Evolutionary conservation across 2,329 filamentous ascomycete genomes (phyloP).

Genomic region (Pseudogymnoascus sp.): DNA sequence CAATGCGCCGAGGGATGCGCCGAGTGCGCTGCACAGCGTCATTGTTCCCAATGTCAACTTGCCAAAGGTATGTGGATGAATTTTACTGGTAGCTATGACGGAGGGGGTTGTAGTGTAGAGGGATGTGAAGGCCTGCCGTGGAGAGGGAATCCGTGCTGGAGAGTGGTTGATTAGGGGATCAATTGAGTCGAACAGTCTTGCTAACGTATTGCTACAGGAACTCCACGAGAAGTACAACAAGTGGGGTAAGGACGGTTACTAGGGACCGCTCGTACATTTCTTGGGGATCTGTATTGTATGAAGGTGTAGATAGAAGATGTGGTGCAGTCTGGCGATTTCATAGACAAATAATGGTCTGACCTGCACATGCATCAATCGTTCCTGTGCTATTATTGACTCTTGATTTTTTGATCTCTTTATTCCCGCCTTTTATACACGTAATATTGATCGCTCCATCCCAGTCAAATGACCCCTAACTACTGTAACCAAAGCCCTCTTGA

Average conservation of each 20-base stretch:
- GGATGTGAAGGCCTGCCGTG: not conserved
- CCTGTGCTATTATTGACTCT: not conserved
- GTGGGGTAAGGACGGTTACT: constrained; percentile 92
- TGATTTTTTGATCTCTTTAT: not conserved
- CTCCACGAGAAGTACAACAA: constrained; percentile 99
- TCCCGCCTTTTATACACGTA: constrained; percentile 5
- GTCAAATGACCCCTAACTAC: not conserved
- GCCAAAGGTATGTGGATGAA: constrained; percentile 60
- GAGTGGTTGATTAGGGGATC: not conserved
- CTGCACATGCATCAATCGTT: not conserved
- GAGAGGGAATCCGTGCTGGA: not conserved
- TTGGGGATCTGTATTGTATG: constrained; percentile 3
- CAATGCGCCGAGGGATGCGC: constrained; percentile 76
- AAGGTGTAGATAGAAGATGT: constrained; percentile 3
- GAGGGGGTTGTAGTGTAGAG: no score
- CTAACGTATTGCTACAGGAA: constrained; percentile 44
- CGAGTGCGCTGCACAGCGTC: constrained; percentile 90
- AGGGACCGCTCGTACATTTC: constrained; percentile 15
- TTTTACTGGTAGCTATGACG: not conserved
- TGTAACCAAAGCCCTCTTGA: not conserved
- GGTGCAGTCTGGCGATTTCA: constrained; percentile 1
- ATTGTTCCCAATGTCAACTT: constrained; percentile 90
- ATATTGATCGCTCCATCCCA: not conserved
- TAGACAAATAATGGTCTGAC: constrained; percentile 9
- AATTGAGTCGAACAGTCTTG: not conserved